Conservation (phyloP, 768 basidiomycete species). For the Wakefieldia striispora region DNA sequence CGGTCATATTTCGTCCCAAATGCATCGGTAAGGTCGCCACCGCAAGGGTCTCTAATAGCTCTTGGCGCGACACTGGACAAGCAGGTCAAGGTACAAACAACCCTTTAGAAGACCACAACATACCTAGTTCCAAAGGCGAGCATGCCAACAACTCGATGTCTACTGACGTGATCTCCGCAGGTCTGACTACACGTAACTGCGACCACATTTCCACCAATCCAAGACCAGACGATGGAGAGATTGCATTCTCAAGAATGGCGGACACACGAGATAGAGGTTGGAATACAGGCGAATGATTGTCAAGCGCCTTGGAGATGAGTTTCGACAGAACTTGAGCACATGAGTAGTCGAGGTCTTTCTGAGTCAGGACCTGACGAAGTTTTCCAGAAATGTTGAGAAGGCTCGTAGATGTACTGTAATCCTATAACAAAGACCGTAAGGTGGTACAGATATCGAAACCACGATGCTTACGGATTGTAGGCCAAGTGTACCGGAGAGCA, state of each 20-base stretch:
- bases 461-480: conserved; percentile 25
- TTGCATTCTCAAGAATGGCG: conserved; percentile 41
- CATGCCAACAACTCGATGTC: conserved; percentile 21
- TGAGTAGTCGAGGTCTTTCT: conserved; percentile 60
- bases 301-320: conserved; percentile 48
- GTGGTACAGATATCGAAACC: not conserved
- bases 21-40: conserved; percentile 22
- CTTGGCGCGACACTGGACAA: conserved; percentile 19
- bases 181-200: conserved; percentile 31
- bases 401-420: conserved; percentile 34
- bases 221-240: conserved; percentile 67
- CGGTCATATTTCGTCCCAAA: conserved; percentile 1
- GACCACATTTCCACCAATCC: conserved; percentile 76
- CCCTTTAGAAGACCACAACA: not conserved
- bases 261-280: conserved; percentile 31
- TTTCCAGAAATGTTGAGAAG: conserved; percentile 40
- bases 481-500: conserved; percentile 10
- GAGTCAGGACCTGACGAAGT: conserved; percentile 42
- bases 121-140: conserved; percentile 10
- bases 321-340: conserved; percentile 55
- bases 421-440: conserved; percentile 20
- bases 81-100: not conserved
- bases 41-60: conserved; percentile 24
- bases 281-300: conserved; percentile 35
- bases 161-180: conserved; percentile 12